Evolutionary conservation across 75 land plant species (phyloP).

Genomic region (Sequoiadendron giganteum): DNA sequence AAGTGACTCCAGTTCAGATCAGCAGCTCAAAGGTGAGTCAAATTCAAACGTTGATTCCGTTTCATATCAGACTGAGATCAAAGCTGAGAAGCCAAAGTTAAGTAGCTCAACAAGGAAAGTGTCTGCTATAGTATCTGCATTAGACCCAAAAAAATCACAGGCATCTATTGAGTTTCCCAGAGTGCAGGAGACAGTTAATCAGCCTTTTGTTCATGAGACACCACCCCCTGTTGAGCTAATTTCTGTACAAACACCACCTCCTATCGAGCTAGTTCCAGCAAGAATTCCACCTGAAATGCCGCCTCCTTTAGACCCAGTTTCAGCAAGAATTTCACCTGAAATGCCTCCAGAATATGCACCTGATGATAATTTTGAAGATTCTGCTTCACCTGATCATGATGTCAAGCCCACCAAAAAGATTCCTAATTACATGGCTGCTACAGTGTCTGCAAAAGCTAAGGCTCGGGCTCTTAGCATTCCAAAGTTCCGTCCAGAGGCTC

Average conservation of each 20-base stretch:
- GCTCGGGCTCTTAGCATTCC: conserved; percentile 44
- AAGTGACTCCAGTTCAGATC: not conserved
- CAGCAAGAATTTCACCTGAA: not conserved
- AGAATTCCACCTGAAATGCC: not conserved
- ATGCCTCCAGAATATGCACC: not conserved
- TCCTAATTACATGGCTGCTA: conserved; percentile 87
- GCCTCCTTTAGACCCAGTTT: conserved; percentile 14
- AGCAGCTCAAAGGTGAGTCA: not conserved
- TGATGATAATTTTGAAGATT: conserved; percentile 15
- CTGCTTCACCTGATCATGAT: conserved; percentile 24
- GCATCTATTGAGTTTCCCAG: conserved; percentile 24
- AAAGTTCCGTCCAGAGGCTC: conserved; percentile 28
- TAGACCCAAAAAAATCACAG: conserved; percentile 25
- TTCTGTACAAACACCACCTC: conserved; percentile 20
- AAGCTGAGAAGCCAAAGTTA: conserved; percentile 10
- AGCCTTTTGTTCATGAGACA: conserved; percentile 34
- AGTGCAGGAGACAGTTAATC: conserved; percentile 35
- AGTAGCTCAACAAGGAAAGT: conserved; percentile 12
- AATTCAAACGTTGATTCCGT: not conserved
- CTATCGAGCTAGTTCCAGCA: conserved; percentile 16
- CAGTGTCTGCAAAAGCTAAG: conserved; percentile 84
- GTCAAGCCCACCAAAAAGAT: conserved; percentile 38
- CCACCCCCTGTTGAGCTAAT: conserved; percentile 44
- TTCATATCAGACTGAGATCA: conserved; percentile 13
- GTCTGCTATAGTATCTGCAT: conserved; percentile 19